These are phyloP conservation scores for Exophiala dermatitidis DNA, from an alignment of 2,329 filamentous ascomycete species.

Conservation along the genomic window DNA sequence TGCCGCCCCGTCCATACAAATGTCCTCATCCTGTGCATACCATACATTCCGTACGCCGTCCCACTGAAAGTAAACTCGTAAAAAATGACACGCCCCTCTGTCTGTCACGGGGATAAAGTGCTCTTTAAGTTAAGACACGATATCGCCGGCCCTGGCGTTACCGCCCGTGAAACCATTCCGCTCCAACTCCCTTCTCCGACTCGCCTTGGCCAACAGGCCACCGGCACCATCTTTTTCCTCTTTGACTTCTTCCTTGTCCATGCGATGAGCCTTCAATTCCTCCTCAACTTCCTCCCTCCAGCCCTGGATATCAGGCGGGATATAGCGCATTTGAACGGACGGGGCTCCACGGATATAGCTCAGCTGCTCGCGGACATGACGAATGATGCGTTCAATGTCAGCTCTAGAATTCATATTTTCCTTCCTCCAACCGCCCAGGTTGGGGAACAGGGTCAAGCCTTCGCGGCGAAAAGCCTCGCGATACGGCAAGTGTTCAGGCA, in stretches of 20 bases:
- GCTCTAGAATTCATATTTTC: conserved; percentile 75
- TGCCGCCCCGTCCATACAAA: too few species aligned
- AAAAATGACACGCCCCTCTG: not conserved
- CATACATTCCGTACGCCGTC: too few species aligned
- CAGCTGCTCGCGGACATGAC: conserved; percentile 75
- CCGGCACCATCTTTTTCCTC: conserved; percentile 36
- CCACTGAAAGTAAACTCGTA: not conserved
- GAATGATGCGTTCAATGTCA: conserved; percentile 66
- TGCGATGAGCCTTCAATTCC: conserved; percentile 39
- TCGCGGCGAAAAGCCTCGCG: conserved; percentile 82
- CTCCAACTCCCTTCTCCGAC: conserved; percentile 25
- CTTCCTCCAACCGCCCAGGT: conserved; percentile 59
- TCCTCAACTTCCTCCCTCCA: conserved; percentile 44
- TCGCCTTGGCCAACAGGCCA: conserved; percentile 20
- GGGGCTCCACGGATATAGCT: conserved; percentile 78
- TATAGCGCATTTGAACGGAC: conserved; percentile 74
- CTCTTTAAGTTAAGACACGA: not conserved
- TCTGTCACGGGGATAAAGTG: not conserved
- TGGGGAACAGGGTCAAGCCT: conserved; percentile 72
- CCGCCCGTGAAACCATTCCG: conserved; percentile 8
- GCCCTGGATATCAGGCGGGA: conserved; percentile 67
- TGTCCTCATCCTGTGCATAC: too few species aligned
- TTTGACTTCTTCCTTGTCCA: conserved; percentile 36
- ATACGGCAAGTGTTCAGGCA: conserved; percentile 77
- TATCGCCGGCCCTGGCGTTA: conserved; percentile 2